Percentiles rank a stretch among this genome's conserved stretches.
Evolutionary conservation across 2,329 filamentous ascomycete genomes (phyloP).

Genomic region (Acrocalymma vagum): DNA sequence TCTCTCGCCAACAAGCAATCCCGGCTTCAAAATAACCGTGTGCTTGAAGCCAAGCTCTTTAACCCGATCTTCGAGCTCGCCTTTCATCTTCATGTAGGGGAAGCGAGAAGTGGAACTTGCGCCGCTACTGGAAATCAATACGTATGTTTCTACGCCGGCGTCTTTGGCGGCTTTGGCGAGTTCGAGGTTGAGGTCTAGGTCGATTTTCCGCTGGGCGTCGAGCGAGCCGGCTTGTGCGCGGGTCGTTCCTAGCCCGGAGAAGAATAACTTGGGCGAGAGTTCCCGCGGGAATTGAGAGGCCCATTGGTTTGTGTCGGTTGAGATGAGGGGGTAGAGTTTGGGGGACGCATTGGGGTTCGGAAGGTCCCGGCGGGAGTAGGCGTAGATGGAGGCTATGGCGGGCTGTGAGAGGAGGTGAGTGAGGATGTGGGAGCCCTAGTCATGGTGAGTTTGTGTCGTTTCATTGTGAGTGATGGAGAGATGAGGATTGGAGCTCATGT

Average conservation of each 20-base stretch:
- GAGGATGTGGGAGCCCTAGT: constrained; percentile 78
- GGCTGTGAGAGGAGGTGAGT: constrained; percentile 64
- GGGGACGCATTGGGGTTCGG: constrained; percentile 56
- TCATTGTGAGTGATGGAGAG: constrained; percentile 1
- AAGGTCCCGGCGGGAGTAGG: constrained; percentile 73
- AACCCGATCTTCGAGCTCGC: constrained; percentile 82
- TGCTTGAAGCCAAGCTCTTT: constrained; percentile 77
- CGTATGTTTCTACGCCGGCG: constrained; percentile 76
- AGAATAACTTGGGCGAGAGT: constrained; percentile 70
- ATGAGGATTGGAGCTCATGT: background rate
- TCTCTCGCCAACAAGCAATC: constrained; percentile 76
- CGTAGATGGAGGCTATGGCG: constrained; percentile 63
- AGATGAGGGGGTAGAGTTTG: constrained; percentile 73
- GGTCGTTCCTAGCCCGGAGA: constrained; percentile 84
- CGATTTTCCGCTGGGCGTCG: constrained; percentile 84
- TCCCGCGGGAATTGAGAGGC: constrained; percentile 64
- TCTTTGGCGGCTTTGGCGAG: constrained; percentile 78
- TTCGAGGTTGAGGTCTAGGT: constrained; percentile 84
- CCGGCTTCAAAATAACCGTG: constrained; percentile 77
- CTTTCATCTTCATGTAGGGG: constrained; percentile 78
- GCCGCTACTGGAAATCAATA: constrained; percentile 73
- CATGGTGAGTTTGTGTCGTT: constrained; percentile 4
- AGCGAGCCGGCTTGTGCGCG: constrained; percentile 76
- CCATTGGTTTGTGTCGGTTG: constrained; percentile 75
- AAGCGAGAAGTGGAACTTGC: constrained; percentile 62